A percentile compares a stretch with the other conserved stretches of the same genome.
Conservation (phyloP, 768 basidiomycete species). For the Phylloporus sp. region DNA sequence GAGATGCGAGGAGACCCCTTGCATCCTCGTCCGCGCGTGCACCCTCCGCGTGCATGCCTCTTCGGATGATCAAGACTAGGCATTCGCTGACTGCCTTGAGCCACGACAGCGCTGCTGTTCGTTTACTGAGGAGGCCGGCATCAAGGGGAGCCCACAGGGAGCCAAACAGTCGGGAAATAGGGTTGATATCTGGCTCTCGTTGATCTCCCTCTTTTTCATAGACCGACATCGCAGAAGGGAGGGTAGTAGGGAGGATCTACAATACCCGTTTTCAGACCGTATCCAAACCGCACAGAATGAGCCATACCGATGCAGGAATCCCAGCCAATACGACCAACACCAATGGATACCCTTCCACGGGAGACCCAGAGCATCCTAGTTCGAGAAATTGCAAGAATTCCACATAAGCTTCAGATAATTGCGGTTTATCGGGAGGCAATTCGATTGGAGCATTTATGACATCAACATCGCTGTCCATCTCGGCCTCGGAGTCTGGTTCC, state of each 20-base stretch:
- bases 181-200: conserved; percentile 11
- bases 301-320: conserved; percentile 61
- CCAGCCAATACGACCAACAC: conserved; percentile 80
- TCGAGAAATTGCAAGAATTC: conserved; percentile 80
- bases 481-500: conserved; percentile 11
- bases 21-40: conserved; percentile 1
- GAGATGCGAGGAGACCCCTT: conserved; percentile 38
- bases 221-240: conserved; percentile 8
- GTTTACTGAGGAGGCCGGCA: conserved; percentile 24
- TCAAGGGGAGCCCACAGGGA: conserved; percentile 85
- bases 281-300: not conserved
- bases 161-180: conserved; percentile 53
- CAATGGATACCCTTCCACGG: conserved; percentile 76
- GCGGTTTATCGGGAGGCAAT: not conserved
- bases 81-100: conserved; percentile 75
- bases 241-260: conserved; percentile 20
- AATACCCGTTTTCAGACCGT: not conserved
- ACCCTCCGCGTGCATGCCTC: conserved; percentile 3
- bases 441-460: conserved; percentile 25
- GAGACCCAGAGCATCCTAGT: conserved; percentile 74
- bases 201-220: not conserved
- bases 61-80: conserved; percentile 50
- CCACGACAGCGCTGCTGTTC: conserved; percentile 42
- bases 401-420: conserved; percentile 47
- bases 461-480: conserved; percentile 26